These are phyloP conservation scores for Citrullus amarus DNA, from an alignment of 306 rosid species.

Conservation along the genomic window DNA sequence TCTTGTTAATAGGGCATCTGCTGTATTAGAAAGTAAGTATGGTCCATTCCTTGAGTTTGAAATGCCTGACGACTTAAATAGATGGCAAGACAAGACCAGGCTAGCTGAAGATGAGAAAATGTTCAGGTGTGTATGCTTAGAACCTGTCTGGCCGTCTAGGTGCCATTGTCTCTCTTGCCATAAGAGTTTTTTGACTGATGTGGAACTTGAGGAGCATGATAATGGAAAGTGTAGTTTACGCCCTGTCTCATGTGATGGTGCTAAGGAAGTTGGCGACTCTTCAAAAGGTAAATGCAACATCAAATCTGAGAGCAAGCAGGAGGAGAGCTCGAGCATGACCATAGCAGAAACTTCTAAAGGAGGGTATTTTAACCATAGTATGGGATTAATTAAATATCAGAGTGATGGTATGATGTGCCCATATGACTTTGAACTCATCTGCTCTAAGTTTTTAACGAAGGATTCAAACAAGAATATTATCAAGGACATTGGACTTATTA, in stretches of 20 bases:
- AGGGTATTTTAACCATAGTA: conserved; percentile 35
- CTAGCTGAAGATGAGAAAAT: conserved; percentile 45
- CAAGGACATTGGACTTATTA: conserved; percentile 73
- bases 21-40: conserved; percentile 53
- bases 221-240: conserved; percentile 57
- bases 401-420: conserved; percentile 57
- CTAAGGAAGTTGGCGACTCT: conserved; percentile 40
- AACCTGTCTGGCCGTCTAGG: conserved; percentile 72
- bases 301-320: conserved; percentile 34
- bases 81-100: conserved; percentile 36
- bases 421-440: conserved; percentile 53
- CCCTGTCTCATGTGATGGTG: conserved; percentile 30
- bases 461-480: conserved; percentile 68
- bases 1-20: conserved; percentile 62
- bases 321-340: conserved; percentile 34
- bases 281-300: conserved; percentile 43
- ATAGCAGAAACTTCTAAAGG: conserved; percentile 23
- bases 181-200: conserved; percentile 45
- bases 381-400: conserved; percentile 60
- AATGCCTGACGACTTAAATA: conserved; percentile 34
- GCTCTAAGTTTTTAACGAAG: conserved; percentile 59
- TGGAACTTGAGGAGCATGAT: conserved; percentile 64
- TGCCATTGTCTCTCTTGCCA: conserved; percentile 83
- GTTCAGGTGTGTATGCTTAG: conserved; percentile 82
- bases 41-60: conserved; percentile 56